phyloP scores from a whole-genome alignment of 495 filamentous ascomycete genomes.

The Penicillium manginii region DNA sequence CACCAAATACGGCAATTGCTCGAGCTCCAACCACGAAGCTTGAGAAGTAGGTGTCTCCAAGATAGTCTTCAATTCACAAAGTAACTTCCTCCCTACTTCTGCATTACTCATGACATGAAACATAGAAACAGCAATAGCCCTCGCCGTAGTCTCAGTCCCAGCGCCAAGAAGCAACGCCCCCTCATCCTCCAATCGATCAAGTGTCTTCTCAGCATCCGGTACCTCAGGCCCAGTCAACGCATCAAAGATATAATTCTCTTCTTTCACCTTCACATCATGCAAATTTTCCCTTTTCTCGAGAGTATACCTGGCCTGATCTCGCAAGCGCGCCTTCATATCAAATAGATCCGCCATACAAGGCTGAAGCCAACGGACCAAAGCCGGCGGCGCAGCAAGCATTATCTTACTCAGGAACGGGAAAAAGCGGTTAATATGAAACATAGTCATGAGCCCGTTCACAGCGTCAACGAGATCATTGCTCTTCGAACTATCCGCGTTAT shows the following conservation, averaged over 20 bases:
- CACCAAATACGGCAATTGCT: conserved; percentile 55
- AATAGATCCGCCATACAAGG: conserved; percentile 28
- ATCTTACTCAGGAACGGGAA: conserved; percentile 29
- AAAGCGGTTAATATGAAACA: conserved; percentile 32
- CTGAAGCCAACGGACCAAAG: conserved; percentile 23
- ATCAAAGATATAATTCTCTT: conserved; percentile 23
- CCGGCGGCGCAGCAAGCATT: conserved; percentile 20
- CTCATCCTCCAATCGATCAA: conserved; percentile 43
- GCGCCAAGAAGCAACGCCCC: conserved; percentile 41
- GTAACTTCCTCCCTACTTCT: conserved; percentile 22
- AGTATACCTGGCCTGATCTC: conserved; percentile 21
- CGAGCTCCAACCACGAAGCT: conserved; percentile 45
- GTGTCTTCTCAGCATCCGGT: conserved; percentile 25
- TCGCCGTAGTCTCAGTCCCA: conserved; percentile 47
- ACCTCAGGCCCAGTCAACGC: conserved; percentile 24
- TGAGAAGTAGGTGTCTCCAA: conserved; percentile 30
- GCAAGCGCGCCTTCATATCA: conserved; percentile 23
- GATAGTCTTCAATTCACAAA: conserved; percentile 34
- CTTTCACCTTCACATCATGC: neutral
- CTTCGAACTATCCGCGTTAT: conserved; percentile 16
- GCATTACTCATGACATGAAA: conserved; percentile 23
- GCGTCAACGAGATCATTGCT: conserved; percentile 26
- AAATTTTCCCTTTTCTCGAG: conserved; percentile 23
- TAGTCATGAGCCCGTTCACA: conserved; percentile 18
- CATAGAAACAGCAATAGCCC: conserved; percentile 24